Base-by-base conservation (phyloP, 1,139 yeast species). In the Zygosaccharomyces pseudobailii region DNA sequence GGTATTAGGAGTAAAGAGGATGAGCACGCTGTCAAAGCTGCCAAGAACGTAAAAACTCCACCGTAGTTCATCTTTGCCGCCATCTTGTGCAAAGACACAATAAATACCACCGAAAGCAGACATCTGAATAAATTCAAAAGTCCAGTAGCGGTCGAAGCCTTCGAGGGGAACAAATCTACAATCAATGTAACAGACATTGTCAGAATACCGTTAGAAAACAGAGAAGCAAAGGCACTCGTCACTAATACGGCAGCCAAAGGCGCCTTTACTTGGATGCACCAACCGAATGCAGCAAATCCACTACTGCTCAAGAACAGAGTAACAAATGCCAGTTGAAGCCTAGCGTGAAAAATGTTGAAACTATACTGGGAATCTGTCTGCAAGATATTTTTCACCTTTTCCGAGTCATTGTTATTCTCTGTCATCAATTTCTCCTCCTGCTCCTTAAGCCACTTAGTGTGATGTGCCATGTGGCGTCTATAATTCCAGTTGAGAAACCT, bases 211-310 rank as follows among this genome's bases (percentile, higher is more conserved):
- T 79, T 74, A 6, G 79, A 70, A 5, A 80, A 75, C 48, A 72
- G 67, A 13, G 89, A 77, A 0, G 80, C 71, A 33, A 79, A 54
- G 42, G 78, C 82, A 6, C 82, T 71, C 43, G 76, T 71, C 2
- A 85, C 69, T 7, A 86, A 62, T 2, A 87, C 78, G 0, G 78
- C 78, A 0, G 82, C 77, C 32, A 82, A 66, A 37, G 72, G 72
- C 0, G 74, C 76, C 9, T 71, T 62, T 23, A 71, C 60, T 37
- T 77, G 70, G 4, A 86, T 56, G 43, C 86, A 75, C 95, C 95
- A 87, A 1, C 92, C 95, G 67, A 77, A 86, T 0, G 79, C 65
- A 1, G 80, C 52, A 3, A 75, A 63, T 0, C 79, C 73, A 3
- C 63, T 57, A n/a, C 73, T 55, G 21, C 72, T 60, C 3, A 73